Evolutionary conservation across 371 early-diverging fungal species (phyloP), one percentile per base, ranked within the genome.

Genomic region (Mortierella sp.): DNA sequence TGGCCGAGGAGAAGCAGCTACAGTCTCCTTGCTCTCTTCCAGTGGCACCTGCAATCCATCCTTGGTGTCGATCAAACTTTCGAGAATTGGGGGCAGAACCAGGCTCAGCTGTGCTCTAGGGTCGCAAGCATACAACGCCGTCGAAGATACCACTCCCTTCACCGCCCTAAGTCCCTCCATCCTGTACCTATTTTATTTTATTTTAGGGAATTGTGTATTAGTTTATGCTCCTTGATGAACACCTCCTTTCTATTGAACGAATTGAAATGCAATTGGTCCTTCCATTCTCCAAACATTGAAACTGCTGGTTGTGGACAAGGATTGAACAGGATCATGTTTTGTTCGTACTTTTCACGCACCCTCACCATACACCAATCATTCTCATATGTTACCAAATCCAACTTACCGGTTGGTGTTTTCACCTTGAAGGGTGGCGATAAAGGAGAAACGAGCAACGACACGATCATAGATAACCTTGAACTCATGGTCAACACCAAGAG

Each of bases 401-500:
- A 51, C 76, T 56, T 78, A 84, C 79, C 77, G 35, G 41, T 76
- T 77, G 72, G 55, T 71, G 60, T 79, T 56, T 1, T 86, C 87
- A 16, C 79, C 82, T 29, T 46, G 24, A 55, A 79, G 82, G 2
- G 70, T 76, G 32, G 83, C 90, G 84, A 91, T 87, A 54, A 79
- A 83, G 56, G 95, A 93, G 87, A 96, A 96, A 63, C 90, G 89
- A 12, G 84, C 71, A 32, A 95, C 82, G 60, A 94, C 88, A n/a
- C 88, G 75, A 38, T 91, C 90, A 84, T 95, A 96, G 44, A 92
- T 84, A 4, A 72, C 80, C 3, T 91, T 90, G 72, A 96, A 92
- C 72, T 95, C 96, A 16, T 88, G 76, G 83, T 96, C 96, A 8
- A 95, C 91, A 38, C 92, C 92, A 2, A 93, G 83, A 10, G 92